Base-by-base conservation (phyloP, 352 stramenopile genomes). In the Globisporangium radiosum region DNA sequence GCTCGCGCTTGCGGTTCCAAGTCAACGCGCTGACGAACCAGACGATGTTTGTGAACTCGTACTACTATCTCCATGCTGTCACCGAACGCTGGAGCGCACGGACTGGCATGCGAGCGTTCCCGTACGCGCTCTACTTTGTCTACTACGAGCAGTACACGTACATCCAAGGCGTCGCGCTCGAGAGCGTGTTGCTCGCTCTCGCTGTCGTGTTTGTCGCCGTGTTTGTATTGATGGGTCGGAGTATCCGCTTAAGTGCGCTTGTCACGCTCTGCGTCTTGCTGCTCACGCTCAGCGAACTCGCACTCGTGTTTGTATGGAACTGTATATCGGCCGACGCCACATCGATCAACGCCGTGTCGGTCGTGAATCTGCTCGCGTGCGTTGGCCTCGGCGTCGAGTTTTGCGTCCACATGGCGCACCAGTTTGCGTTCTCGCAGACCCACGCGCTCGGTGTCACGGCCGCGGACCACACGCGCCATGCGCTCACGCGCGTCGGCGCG, bases 81-180 rank as follows among this genome's bases (percentile, higher is more conserved):
- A 80, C 75, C 6, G 59, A 60, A 44, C 56, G 65, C 15, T 88
- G 75, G 78, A 72, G 71, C n/a, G 44, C 66, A 13, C 11, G 43
- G 15, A 33, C 49, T 11, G 50, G 50, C 52, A 50, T n/a, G 14
- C 15, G 49, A 13, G 85, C 86, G 11, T 97, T 96, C 57, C 85
- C 87, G 14, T 97, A 97, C 66, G 87, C 81, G 50, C 69, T 97
- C 42, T 93, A 92, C 48, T 96, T 96, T 63, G 85, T 96, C 15
- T 97, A 88, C 63, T 95, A 96, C 63, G 90, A 97, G 57, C 90
- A 97, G 68, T 97, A 96, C 73, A 81, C 77, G 52, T 95, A 92
- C 62, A 97, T 97, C 61, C 86, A 96, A 59, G 88, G 88, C 38
- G 71, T 96, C 6, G 88, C 87, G 17, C 57, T 97, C 40, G 82